Conservation (phyloP, 2,329 filamentous ascomycete genomes). For the Epichloe typhina region DNA sequence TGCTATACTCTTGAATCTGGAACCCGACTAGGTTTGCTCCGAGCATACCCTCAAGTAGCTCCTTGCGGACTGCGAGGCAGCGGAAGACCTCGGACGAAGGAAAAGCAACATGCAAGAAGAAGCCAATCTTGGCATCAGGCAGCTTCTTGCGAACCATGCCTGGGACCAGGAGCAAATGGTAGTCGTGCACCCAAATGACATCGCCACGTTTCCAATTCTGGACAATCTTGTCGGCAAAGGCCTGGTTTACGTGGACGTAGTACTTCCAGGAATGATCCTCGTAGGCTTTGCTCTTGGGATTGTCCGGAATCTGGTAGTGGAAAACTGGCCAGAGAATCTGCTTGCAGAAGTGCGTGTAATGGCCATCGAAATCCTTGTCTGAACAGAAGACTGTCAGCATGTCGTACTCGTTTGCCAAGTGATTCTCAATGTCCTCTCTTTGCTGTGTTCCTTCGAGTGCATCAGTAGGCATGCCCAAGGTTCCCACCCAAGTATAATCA, state of each 20-base stretch:
- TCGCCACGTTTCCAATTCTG: conserved; percentile 92
- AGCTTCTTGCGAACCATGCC: conserved; percentile 80
- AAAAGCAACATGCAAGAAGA: conserved; percentile 91
- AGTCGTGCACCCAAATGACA: conserved; percentile 90
- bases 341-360: conserved; percentile 95
- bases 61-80: conserved; percentile 73
- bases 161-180: conserved; percentile 81
- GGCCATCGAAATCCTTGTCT: conserved; percentile 86
- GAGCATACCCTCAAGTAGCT: conserved; percentile 83
- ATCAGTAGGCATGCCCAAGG: conserved; percentile 88
- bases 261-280: conserved; percentile 94
- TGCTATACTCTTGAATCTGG: conserved; percentile 83
- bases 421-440: conserved; percentile 73
- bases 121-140: conserved; percentile 87
- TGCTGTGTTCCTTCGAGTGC: conserved; percentile 59
- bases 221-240: conserved; percentile 81
- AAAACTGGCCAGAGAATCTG: conserved; percentile 96
- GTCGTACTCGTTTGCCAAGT: conserved; percentile 66
- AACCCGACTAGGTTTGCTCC: conserved; percentile 89
- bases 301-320: conserved; percentile 95
- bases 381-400: conserved; percentile 74
- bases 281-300: conserved; percentile 96
- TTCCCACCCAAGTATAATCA: conserved; percentile 83
- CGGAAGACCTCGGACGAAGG: conserved; percentile 94
- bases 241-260: conserved; percentile 85